Evolutionary conservation across 148 eudicot genomes (phyloP).

Genomic region (Gaultheria prostrata): DNA sequence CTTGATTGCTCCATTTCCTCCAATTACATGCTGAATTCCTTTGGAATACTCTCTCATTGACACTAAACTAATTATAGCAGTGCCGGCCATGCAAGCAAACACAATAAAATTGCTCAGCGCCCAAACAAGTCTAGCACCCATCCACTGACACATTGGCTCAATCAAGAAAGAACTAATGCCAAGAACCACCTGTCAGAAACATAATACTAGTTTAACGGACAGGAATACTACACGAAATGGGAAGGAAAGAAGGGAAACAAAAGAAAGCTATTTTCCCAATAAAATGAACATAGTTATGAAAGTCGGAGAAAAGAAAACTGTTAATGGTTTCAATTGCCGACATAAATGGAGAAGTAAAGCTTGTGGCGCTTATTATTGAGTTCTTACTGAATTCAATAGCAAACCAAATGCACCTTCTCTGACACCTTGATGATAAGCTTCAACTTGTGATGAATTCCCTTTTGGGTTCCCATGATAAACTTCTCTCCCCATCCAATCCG

Average conservation of each 20-base stretch:
- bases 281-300: background rate
- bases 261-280: background rate
- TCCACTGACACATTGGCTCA: constrained; percentile 82
- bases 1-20: constrained; percentile 56
- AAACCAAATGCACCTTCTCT: constrained; percentile 99
- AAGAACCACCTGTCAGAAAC: constrained; percentile 69
- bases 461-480: constrained; percentile 85
- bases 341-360: background rate
- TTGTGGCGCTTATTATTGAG: constrained; percentile 33
- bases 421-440: constrained; percentile 85
- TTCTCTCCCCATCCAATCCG: constrained; percentile 99
- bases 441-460: constrained; percentile 50
- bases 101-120: constrained; percentile 81
- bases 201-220: background rate
- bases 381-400: constrained; percentile 97
- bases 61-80: constrained; percentile 75
- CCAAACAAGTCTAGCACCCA: constrained; percentile 92
- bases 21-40: constrained; percentile 56
- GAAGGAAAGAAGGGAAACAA: background rate
- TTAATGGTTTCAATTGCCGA: background rate
- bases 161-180: constrained; percentile 81
- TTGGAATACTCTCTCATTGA: constrained; percentile 52
- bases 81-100: constrained; percentile 83
- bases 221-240: background rate
- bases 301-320: background rate